Conservation (phyloP, 805 yeast genomes). For the Zygosaccharomyces lentus region DNA sequence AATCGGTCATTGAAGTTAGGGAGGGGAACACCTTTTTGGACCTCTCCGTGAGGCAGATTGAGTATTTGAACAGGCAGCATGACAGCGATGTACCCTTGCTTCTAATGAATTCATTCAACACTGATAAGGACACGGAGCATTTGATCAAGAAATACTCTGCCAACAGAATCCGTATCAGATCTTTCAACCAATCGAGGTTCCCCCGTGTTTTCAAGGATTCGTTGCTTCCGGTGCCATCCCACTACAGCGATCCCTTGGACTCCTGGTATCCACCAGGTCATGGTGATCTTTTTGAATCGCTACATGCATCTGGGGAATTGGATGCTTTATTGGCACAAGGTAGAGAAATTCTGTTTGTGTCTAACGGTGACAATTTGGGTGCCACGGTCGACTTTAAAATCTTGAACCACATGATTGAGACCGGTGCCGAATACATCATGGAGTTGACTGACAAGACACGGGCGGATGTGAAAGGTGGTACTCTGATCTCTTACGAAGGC, state of each 20-base stretch:
- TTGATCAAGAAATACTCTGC: conserved; percentile 96
- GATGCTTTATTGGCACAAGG: conserved; percentile 88
- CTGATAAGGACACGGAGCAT: conserved; percentile 91
- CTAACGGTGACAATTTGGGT: conserved; percentile 97
- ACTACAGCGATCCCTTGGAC: conserved; percentile 66
- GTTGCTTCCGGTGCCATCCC: conserved; percentile 87
- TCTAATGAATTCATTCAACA: conserved; percentile 97
- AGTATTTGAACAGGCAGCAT: conserved; percentile 83
- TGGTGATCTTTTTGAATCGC: conserved; percentile 92
- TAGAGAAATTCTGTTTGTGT: conserved; percentile 89
- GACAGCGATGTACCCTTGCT: conserved; percentile 93
- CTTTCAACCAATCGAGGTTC: conserved; percentile 96
- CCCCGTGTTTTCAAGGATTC: conserved; percentile 96
- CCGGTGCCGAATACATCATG: conserved; percentile 93
- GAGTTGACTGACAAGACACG: conserved; percentile 98
- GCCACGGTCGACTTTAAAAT: conserved; percentile 94
- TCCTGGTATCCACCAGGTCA: conserved; percentile 99
- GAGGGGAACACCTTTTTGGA: conserved; percentile 97
- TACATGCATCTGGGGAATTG: conserved; percentile 85
- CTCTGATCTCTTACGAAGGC: conserved; percentile 93
- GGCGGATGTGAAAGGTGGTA: conserved; percentile 99
- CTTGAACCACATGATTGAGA: conserved; percentile 85
- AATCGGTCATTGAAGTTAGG: conserved; percentile 95
- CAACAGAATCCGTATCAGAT: conserved; percentile 89
- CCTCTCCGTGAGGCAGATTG: conserved; percentile 93